phyloP scores from a whole-genome alignment of 2,329 filamentous ascomycete species.

The Akanthomyces dipterigenus region DNA sequence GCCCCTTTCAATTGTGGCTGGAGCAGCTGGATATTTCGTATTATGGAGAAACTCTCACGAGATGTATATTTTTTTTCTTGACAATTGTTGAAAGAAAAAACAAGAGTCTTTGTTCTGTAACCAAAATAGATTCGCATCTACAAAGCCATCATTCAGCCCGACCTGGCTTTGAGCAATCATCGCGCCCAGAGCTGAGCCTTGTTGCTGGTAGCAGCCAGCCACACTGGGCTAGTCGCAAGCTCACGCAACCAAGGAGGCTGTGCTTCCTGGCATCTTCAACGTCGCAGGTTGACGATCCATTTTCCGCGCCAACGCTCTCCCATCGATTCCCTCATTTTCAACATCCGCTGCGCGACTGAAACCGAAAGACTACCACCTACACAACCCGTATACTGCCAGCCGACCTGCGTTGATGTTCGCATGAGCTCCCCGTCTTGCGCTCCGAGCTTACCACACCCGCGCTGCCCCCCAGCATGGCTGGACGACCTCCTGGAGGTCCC shows the following conservation, averaged over 20 bases:
- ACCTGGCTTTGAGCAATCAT: constrained; percentile 2
- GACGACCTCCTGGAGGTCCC: constrained; percentile 43
- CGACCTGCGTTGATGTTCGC: background rate
- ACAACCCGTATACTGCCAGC: background rate
- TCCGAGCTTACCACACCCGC: constrained; percentile 23
- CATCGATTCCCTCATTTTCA: background rate
- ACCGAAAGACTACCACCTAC: background rate
- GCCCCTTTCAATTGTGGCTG: constrained; percentile 10
- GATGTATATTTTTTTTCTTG: background rate
- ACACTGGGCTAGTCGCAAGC: constrained; percentile 7
- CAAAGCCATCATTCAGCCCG: background rate
- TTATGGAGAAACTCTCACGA: background rate
- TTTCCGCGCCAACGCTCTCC: background rate
- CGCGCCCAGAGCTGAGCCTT: background rate
- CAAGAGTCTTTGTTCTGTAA: background rate
- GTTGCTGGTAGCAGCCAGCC: background rate
- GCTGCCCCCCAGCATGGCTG: constrained; percentile 52
- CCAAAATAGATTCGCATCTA: background rate
- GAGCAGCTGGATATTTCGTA: background rate
- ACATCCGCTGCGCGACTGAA: background rate
- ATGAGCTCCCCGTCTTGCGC: constrained; percentile 20
- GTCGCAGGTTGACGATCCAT: constrained; percentile 10
- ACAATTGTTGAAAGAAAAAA: background rate
- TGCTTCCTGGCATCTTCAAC: constrained; percentile 11
- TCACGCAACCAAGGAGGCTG: constrained; percentile 13